Percentiles rank a stretch among this genome's conserved stretches.
phyloP scores from a whole-genome alignment of 2,329 filamentous ascomycete genomes.

The Diaporthe vexans region DNA sequence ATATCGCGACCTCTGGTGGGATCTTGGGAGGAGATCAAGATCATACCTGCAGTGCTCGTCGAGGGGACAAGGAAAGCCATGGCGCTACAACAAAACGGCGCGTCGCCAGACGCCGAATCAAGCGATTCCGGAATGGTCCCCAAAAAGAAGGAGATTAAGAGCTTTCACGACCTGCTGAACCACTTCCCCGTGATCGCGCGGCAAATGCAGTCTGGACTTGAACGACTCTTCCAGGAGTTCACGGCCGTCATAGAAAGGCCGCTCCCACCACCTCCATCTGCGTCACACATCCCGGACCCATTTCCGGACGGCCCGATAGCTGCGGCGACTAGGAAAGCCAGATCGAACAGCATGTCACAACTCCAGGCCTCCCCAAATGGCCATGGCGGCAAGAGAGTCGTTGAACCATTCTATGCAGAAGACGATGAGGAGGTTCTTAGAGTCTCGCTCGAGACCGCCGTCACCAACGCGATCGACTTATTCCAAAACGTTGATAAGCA shows the following conservation, averaged over 20 bases:
- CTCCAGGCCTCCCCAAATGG: constrained; percentile 33
- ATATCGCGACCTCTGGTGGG: constrained; percentile 92
- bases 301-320: constrained; percentile 69
- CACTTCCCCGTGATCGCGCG: constrained; percentile 95
- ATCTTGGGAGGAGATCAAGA: constrained; percentile 81
- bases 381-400: constrained; percentile 47
- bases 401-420: constrained; percentile 80
- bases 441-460: constrained; percentile 88
- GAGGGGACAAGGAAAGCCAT: constrained; percentile 54
- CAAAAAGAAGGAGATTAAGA: constrained; percentile 90
- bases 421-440: constrained; percentile 95
- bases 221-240: constrained; percentile 92
- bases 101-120: constrained; percentile 48
- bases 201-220: constrained; percentile 94
- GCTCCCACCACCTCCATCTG: constrained; percentile 80
- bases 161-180: constrained; percentile 89
- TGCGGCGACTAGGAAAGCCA: constrained; percentile 67
- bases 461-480: constrained; percentile 93
- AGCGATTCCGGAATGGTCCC: constrained; percentile 63
- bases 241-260: constrained; percentile 87
- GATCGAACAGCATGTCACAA: constrained; percentile 62
- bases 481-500: constrained; percentile 97
- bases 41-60: constrained; percentile 74
- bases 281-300: constrained; percentile 71
- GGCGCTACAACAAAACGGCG: constrained; percentile 45